These are phyloP conservation scores for Penicillium rolfsii DNA, from an alignment of 2,329 filamentous ascomycete genomes.

Conservation along the genomic window DNA sequence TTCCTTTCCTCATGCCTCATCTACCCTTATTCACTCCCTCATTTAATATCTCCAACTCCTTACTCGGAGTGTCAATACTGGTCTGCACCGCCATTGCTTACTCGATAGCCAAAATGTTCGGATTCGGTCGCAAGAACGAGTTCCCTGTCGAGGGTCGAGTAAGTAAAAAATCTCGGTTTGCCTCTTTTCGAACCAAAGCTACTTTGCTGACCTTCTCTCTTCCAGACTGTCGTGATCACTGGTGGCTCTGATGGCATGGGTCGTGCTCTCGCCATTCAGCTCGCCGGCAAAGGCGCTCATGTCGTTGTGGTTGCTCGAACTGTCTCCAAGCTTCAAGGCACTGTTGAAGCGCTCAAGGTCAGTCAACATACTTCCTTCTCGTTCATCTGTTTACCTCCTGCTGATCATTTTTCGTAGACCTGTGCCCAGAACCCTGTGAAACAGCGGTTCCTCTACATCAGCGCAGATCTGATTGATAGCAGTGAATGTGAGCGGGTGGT, in stretches of 20 bases:
- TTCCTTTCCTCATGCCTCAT: constrained; percentile 29
- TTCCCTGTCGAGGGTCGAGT: constrained; percentile 87
- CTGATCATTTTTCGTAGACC: constrained; percentile 50
- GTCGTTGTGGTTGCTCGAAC: constrained; percentile 83
- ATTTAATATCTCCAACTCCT: constrained; percentile 31
- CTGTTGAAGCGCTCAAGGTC: constrained; percentile 68
- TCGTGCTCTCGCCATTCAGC: constrained; percentile 69
- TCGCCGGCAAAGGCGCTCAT: constrained; percentile 82
- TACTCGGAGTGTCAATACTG: constrained; percentile 38
- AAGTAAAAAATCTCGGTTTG: constrained; percentile 31
- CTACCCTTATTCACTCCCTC: constrained; percentile 22
- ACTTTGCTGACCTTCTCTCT: constrained; percentile 20
- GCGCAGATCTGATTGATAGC: constrained; percentile 75
- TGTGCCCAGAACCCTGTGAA: constrained; percentile 65
- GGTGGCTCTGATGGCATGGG: constrained; percentile 95
- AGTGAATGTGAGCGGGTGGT: constrained; percentile 72
- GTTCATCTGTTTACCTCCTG: constrained; percentile 4
- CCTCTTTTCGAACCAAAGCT: not conserved
- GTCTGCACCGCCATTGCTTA: constrained; percentile 40
- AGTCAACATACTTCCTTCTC: constrained; percentile 14
- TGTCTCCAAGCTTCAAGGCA: constrained; percentile 70
- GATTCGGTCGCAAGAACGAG: constrained; percentile 62
- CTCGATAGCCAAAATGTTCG: constrained; percentile 44
- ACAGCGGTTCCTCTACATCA: constrained; percentile 82
- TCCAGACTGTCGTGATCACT: constrained; percentile 82